Percentiles rank a stretch among this genome's conserved stretches.
These are phyloP conservation scores for Trichoderma orchidacearum DNA, from an alignment of 495 filamentous ascomycete genomes.

Conservation along the genomic window DNA sequence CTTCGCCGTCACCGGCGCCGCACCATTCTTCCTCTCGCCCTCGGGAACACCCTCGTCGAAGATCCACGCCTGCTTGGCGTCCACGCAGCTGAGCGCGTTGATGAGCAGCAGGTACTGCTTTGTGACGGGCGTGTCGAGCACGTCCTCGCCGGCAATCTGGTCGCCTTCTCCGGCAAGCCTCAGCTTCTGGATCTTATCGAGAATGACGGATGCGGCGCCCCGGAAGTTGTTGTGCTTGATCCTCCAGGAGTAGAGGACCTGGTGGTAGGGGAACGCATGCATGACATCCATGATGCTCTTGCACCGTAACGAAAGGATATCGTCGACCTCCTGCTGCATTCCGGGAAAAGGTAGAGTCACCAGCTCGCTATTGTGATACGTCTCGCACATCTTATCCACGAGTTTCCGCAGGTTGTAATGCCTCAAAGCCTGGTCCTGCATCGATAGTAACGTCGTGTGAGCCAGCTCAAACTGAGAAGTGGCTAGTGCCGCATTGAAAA, in stretches of 20 bases:
- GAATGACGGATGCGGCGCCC: slow-evolving; percentile 67
- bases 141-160: slow-evolving; percentile 32
- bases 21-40: slow-evolving; percentile 4
- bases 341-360: slow-evolving; percentile 64
- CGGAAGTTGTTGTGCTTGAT: slow-evolving; percentile 74
- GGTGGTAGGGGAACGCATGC: slow-evolving; percentile 52
- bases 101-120: slow-evolving; percentile 71
- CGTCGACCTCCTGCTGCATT: slow-evolving; percentile 64
- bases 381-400: slow-evolving; percentile 55
- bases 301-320: slow-evolving; percentile 53
- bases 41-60: slow-evolving; percentile 26
- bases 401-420: slow-evolving; percentile 49
- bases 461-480: slow-evolving; percentile 70
- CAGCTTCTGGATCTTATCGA: slow-evolving; percentile 44
- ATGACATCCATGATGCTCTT: slow-evolving; percentile 41
- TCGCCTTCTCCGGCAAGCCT: slow-evolving; percentile 32
- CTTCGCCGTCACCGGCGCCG: slow-evolving; percentile 10
- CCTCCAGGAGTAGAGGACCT: slow-evolving; percentile 81
- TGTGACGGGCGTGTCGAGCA: slow-evolving; percentile 41
- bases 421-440: slow-evolving; percentile 55
- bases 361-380: slow-evolving; percentile 51
- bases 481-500: slow-evolving; percentile 69
- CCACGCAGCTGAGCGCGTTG: slow-evolving; percentile 77
- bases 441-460: slow-evolving; percentile 60
- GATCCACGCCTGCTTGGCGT: slow-evolving; percentile 62